Base-by-base conservation (phyloP, 768 basidiomycete genomes). In the Rhizopogon salebrosus region DNA sequence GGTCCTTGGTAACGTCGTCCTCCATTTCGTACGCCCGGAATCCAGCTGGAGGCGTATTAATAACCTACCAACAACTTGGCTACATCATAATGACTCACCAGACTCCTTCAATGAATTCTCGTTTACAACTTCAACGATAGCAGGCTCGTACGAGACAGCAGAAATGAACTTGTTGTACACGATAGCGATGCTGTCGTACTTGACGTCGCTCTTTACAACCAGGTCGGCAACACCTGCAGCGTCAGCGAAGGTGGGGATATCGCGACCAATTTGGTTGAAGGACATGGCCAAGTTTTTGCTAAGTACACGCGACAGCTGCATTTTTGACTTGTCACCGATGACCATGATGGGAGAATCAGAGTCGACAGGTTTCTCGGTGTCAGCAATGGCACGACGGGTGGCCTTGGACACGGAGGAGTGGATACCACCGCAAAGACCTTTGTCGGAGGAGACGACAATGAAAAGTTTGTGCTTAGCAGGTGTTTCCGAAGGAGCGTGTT, bases 341-440 rank as follows among this genome's bases (percentile, higher is more conserved):
- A 97, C 80, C 76, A 93, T 85, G 69, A 98, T 64, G 45, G 84
- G 80, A 3, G 87, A 88, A 56, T 80, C 79, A 9, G 73, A 48
- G 53, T 83, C 82, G 45, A 85, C 75, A 26, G 61, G 67, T 57
- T 72, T 69, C 42, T 72, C 73, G 40, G 75, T 73, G 62, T 82
- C 79, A 27, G 68, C 72, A 52, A 95, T 64, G 27, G 81, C 87
- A 53, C 80, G 82, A 60, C 91, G 89, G 48, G 92, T 89, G 52
- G 84, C 83, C 74, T 98, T 97, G 61, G 88, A 80, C 66, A 98
- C 91, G 50, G 92, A 93, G 38, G 95, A 98, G 78, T 98, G 95
- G 64, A 99, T 95, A 80, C 97, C 95, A 75, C 97, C 95, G 67
- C 95, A 99, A 53, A 99, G 91, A 74, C 97, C 95, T 75, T 95